phyloP scores from a whole-genome alignment of 208 protist species.

The Endotrypanum monterogeii region DNA sequence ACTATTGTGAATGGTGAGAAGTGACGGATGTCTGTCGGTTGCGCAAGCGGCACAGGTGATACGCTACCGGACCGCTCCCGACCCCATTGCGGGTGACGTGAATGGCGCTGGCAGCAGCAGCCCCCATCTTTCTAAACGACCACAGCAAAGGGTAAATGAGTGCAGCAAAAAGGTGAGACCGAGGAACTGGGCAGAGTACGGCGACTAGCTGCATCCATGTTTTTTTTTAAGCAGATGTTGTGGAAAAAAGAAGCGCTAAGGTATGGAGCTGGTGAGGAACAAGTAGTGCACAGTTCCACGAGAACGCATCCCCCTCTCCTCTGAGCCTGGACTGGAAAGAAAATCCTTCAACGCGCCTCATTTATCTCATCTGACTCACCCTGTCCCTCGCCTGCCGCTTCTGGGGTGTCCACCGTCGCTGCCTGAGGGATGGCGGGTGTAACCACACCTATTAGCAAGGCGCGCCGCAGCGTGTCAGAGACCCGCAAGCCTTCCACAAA shows the following conservation, averaged over 20 bases:
- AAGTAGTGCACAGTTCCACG: background rate
- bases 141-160: background rate
- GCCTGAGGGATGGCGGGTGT: background rate
- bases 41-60: background rate
- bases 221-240: background rate
- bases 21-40: background rate
- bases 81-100: background rate
- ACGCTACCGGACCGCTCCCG: background rate
- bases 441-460: slow-evolving; percentile 28
- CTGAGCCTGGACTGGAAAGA: background rate
- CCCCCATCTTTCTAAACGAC: background rate
- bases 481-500: slow-evolving; percentile 26
- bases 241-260: slow-evolving; percentile 4
- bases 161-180: background rate
- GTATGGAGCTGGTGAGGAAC: background rate
- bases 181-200: background rate
- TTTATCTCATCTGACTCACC: background rate
- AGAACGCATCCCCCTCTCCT: background rate
- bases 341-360: background rate
- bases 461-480: slow-evolving; percentile 22
- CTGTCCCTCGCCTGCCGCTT: background rate
- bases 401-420: background rate
- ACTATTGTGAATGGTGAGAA: background rate
- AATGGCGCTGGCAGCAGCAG: background rate
- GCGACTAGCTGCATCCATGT: slow-evolving; percentile 1